Base-by-base conservation (phyloP, 225 moss, liverwort and hornwort species). In the Pleurozium schreberi region DNA sequence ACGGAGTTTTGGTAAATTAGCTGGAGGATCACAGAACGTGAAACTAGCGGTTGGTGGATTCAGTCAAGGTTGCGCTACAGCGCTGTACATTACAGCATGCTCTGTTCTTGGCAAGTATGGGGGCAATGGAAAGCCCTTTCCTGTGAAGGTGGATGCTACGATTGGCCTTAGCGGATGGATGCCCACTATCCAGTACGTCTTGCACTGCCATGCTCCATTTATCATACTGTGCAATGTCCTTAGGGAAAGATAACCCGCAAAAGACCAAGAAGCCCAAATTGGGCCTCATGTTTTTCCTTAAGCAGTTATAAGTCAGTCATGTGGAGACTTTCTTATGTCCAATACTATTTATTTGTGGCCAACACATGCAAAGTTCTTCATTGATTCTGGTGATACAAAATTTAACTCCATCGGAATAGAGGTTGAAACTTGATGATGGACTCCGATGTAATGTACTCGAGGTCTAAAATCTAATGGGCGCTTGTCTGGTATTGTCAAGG, bases 111-210 rank as follows among this genome's bases (percentile, higher is more conserved):
- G 94, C 87, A 93, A 94, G 88, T 93, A 93, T 82, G 91, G 91
- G 57, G 93, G 93, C 81, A 94, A 45, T 84, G 84, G 91, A 28
- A 94, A 91, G 65, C 89, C 91, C 81, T 94, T 94, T 68, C 94
- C 94, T 75, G 81, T 94, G 86, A 94, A 94, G 88, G 60, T 94
- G 89, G 91, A 94, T 89, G 94, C 94, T 27, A 88, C 87, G 57
- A 94, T 94, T 85, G 94, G 94, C 75, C 87, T 94, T 36, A 94
- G 94, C 80, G 94, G 94, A 87, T 94, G 94, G 94, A 94, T 91
- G 94, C 94, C 94, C 74, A 94, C 94, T 89, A 92, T 90, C 79
- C 92, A 92, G 94, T 94, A 91, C 19, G 87, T 89, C 31, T 49
- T 80, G 55, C 66, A 21, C 49, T 65, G 45, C 3, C 36, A 63